Conservation (phyloP, 208 protist genomes). For the Trypanosoma grayi region DNA sequence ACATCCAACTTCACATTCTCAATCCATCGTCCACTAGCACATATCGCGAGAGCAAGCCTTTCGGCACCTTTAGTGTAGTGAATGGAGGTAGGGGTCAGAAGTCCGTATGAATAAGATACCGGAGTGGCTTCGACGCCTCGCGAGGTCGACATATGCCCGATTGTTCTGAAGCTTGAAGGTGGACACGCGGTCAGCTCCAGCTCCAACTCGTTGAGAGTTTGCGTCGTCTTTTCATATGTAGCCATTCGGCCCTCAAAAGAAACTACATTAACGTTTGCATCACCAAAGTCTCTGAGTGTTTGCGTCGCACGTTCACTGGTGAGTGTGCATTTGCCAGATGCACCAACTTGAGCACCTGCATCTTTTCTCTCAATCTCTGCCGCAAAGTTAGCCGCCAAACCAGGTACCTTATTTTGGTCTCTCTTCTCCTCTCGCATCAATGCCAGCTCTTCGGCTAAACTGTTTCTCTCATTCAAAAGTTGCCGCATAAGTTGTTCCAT, state of each 20-base stretch:
- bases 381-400: neutral
- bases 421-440: neutral
- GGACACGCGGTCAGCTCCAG: neutral
- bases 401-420: neutral
- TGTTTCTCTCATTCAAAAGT: slow-evolving; percentile 10
- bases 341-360: neutral
- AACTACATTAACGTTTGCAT: neutral
- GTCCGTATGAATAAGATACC: neutral
- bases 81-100: slow-evolving; percentile 1
- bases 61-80: neutral
- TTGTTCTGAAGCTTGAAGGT: neutral
- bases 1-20: slow-evolving; percentile 14
- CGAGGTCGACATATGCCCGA: neutral
- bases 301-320: neutral
- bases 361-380: neutral
- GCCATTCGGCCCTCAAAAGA: neutral
- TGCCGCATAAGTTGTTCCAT: slow-evolving; percentile 25
- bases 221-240: neutral
- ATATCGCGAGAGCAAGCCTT: slow-evolving; percentile 1
- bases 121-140: neutral
- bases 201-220: neutral
- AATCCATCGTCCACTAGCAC: slow-evolving; percentile 1
- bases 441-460: slow-evolving; percentile 5
- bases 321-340: neutral
- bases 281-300: neutral